A percentile compares a stretch with the other conserved stretches of the same genome.
phyloP scores from a whole-genome alignment of 805 yeast species.

The Nakazawaea siamensis region DNA sequence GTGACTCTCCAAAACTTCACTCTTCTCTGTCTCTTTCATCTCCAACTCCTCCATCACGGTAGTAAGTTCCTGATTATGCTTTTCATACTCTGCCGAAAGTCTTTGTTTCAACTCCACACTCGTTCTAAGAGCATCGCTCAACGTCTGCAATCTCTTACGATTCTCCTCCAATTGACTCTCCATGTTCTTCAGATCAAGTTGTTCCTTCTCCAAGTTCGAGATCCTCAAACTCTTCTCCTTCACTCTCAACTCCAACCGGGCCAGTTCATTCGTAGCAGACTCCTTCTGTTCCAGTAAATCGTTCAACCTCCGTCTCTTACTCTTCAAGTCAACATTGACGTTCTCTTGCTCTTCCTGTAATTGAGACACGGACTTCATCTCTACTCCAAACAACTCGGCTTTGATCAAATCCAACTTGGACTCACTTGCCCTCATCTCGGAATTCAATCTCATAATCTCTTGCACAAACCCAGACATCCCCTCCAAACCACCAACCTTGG shows the following conservation, averaged over 20 bases:
- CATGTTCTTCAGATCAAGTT: conserved; percentile 36
- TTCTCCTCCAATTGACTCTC: conserved; percentile 29
- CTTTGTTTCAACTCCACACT: conserved; percentile 7
- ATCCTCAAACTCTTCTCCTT: conserved; percentile 47
- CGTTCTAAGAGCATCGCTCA: no score
- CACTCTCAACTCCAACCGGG: conserved; percentile 36
- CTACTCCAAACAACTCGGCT: conserved; percentile 23
- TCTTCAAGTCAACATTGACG: conserved; percentile 30
- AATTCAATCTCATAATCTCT: conserved; percentile 1
- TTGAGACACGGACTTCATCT: conserved; percentile 30
- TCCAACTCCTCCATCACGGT: conserved; percentile 2
- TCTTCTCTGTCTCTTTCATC: not conserved
- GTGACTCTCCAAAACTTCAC: not conserved
- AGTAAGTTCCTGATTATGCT: conserved; percentile 1
- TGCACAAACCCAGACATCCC: not conserved
- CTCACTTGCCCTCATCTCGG: conserved; percentile 10
- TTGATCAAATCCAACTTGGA: conserved; percentile 20
- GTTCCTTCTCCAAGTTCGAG: conserved; percentile 42
- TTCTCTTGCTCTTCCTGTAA: conserved; percentile 35
- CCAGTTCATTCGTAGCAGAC: conserved; percentile 30
- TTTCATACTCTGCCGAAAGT: not conserved
- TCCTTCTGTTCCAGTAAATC: conserved; percentile 35
- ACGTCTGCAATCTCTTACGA: conserved; percentile 15
- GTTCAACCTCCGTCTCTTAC: conserved; percentile 25
- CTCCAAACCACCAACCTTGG: not conserved